These are phyloP conservation scores for Boletus coccyginus DNA, from an alignment of 768 basidiomycete genomes.

Conservation along the genomic window DNA sequence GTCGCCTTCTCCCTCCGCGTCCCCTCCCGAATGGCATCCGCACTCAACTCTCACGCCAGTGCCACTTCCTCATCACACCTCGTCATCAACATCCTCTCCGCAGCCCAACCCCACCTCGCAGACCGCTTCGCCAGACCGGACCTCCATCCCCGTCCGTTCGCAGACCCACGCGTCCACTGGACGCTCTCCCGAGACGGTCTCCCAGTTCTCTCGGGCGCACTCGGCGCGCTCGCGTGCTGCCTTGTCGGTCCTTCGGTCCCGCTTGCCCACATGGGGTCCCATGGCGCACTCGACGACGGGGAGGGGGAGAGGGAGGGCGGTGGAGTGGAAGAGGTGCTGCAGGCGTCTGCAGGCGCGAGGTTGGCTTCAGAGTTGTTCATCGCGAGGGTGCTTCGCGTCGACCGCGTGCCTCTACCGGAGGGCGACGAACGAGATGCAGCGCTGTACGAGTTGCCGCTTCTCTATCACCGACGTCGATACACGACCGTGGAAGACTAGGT, in stretches of 20 bases:
- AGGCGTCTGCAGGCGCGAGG: conserved; percentile 30
- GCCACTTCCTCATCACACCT: conserved; percentile 42
- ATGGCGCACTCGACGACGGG: neutral
- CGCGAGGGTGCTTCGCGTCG: conserved; percentile 69
- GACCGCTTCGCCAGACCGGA: conserved; percentile 72
- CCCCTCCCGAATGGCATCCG: conserved; percentile 82
- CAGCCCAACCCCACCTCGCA: conserved; percentile 60
- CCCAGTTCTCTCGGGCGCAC: conserved; percentile 53
- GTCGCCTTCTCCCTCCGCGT: conserved; percentile 87
- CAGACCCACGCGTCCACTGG: conserved; percentile 34
- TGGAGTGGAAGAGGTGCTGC: conserved; percentile 6
- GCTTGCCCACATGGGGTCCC: conserved; percentile 48
- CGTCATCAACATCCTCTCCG: conserved; percentile 79
- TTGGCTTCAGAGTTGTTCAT: conserved; percentile 74
- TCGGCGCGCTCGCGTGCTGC: conserved; percentile 74
- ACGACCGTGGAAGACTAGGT: conserved; percentile 41
- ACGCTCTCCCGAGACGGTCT: conserved; percentile 49
- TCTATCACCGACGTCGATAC: conserved; percentile 64
- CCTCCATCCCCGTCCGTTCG: conserved; percentile 60
- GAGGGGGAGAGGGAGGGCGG: neutral
- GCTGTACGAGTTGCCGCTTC: conserved; percentile 46
- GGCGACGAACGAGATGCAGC: conserved; percentile 9
- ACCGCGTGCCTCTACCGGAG: conserved; percentile 34
- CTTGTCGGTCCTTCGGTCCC: conserved; percentile 61
- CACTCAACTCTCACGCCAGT: conserved; percentile 38